phyloP scores from a whole-genome alignment of 176 grass and related monocot genomes.

The Saccharum spontaneum region DNA sequence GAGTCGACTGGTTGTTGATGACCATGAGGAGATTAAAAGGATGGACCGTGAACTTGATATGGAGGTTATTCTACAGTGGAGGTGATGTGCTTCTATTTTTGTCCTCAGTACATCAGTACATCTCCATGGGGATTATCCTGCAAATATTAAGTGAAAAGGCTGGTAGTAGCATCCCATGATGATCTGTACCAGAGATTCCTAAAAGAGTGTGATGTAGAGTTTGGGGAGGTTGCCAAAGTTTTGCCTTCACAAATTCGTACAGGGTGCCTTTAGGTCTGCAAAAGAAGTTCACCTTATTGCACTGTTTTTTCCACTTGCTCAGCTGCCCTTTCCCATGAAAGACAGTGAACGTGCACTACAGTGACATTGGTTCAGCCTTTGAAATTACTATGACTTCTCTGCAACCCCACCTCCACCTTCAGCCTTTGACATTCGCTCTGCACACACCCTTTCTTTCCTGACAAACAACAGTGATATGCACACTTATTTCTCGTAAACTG shows the following conservation, averaged over 20 bases:
- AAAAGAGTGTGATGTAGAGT: conserved; percentile 11
- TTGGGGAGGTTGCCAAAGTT: not conserved
- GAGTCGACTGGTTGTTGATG: conserved; percentile 65
- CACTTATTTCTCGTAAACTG: not conserved
- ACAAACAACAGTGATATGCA: not conserved
- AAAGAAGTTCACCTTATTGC: conserved; percentile 2
- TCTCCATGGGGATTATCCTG: conserved; percentile 17
- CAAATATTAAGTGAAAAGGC: conserved; percentile 21
- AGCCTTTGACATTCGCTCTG: not conserved
- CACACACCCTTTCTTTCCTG: not conserved
- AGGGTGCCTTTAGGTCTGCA: not conserved
- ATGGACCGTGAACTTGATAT: conserved; percentile 89
- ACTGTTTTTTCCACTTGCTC: not conserved
- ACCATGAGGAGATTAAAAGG: conserved; percentile 71
- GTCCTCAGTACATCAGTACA: conserved; percentile 1
- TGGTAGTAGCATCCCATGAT: not conserved
- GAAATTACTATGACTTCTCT: not conserved
- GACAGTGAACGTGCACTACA: not conserved
- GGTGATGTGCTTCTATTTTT: conserved; percentile 41
- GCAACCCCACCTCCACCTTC: not conserved
- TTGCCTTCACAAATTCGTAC: not conserved
- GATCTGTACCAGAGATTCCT: conserved; percentile 11
- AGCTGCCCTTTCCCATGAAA: not conserved
- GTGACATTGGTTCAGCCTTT: not conserved
- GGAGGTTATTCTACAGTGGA: conserved; percentile 98